These are phyloP conservation scores for Ramaria sp. DNA, from an alignment of 768 basidiomycete species.

Conservation along the genomic window DNA sequence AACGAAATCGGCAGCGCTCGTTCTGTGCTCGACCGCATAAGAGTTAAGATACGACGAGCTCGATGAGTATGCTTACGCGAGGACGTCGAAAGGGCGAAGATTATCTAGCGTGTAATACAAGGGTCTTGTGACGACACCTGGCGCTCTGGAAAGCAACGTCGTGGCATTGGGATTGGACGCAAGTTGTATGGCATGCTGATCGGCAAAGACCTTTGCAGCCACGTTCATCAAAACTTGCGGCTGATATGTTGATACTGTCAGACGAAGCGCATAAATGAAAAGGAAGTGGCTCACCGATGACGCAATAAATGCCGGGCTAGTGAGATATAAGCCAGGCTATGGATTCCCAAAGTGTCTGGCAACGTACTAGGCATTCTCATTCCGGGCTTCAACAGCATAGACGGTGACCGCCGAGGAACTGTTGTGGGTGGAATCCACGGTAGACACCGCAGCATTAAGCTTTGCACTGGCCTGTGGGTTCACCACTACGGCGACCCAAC, in stretches of 20 bases:
- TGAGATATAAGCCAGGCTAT: neutral
- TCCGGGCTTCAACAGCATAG: constrained; percentile 39
- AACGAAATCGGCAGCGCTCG: constrained; percentile 21
- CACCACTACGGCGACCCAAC: neutral
- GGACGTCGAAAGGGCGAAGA: constrained; percentile 44
- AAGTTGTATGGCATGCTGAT: constrained; percentile 23
- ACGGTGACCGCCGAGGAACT: constrained; percentile 39
- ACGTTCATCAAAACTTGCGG: constrained; percentile 25
- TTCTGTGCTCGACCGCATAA: constrained; percentile 8
- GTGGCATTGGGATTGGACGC: constrained; percentile 19
- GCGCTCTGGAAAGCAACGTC: constrained; percentile 33
- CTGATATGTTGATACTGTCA: constrained; percentile 10
- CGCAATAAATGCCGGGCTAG: neutral
- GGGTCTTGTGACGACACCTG: constrained; percentile 38
- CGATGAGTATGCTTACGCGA: constrained; percentile 31
- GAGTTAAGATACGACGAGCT: neutral
- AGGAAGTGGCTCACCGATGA: neutral
- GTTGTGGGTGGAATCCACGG: constrained; percentile 32
- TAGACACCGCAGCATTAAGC: constrained; percentile 14
- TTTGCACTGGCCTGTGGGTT: neutral
- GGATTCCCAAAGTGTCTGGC: neutral
- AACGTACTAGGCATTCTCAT: constrained; percentile 46
- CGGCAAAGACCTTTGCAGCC: constrained; percentile 26
- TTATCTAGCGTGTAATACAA: constrained; percentile 39
- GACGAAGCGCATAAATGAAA: neutral